A percentile compares a stretch with the other conserved stretches of the same genome.
Conservation (phyloP, 495 filamentous ascomycete genomes). For the Hypoxylon fuscum region DNA sequence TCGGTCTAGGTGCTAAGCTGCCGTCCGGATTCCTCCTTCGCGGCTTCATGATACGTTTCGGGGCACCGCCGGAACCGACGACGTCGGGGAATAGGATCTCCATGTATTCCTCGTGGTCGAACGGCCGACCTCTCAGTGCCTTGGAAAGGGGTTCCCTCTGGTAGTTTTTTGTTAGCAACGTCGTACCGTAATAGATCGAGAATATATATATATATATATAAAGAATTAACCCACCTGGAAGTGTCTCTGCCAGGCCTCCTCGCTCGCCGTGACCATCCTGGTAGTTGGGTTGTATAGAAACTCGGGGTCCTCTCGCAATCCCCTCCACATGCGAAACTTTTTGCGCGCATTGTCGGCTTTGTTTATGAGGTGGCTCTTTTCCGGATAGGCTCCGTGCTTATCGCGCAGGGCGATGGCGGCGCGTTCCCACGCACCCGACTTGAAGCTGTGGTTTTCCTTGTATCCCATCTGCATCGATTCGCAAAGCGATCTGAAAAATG, state of each 20-base stretch:
- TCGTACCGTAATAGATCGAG: not conserved
- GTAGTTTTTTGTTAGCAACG: not conserved
- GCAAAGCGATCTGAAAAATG: slow-evolving; percentile 61
- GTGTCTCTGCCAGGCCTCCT: slow-evolving; percentile 59
- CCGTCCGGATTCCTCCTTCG: slow-evolving; percentile 51
- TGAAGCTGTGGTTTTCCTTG: slow-evolving; percentile 62
- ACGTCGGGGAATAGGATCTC: slow-evolving; percentile 61
- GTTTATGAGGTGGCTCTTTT: slow-evolving; percentile 62
- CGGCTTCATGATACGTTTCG: slow-evolving; percentile 60
- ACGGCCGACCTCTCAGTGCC: slow-evolving; percentile 56
- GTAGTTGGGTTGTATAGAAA: slow-evolving; percentile 56
- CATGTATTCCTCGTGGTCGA: slow-evolving; percentile 62
- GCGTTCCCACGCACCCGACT: slow-evolving; percentile 61
- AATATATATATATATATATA: too few species aligned
- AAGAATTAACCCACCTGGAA: slow-evolving; percentile 55
- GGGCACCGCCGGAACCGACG: slow-evolving; percentile 59
- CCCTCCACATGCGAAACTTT: slow-evolving; percentile 64
- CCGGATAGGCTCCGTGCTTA: slow-evolving; percentile 56
- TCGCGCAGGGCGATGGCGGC: slow-evolving; percentile 56
- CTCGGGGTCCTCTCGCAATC: slow-evolving; percentile 58
- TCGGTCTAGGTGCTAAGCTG: slow-evolving; percentile 32
- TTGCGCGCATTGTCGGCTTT: slow-evolving; percentile 64
- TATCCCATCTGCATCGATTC: slow-evolving; percentile 58
- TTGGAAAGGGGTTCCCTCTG: slow-evolving; percentile 60
- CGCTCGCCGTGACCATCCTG: slow-evolving; percentile 55